A percentile compares a stretch with the other conserved stretches of the same genome.
Conservation (phyloP, 2,329 filamentous ascomycete genomes). For the Botrytis galanthina region DNA sequence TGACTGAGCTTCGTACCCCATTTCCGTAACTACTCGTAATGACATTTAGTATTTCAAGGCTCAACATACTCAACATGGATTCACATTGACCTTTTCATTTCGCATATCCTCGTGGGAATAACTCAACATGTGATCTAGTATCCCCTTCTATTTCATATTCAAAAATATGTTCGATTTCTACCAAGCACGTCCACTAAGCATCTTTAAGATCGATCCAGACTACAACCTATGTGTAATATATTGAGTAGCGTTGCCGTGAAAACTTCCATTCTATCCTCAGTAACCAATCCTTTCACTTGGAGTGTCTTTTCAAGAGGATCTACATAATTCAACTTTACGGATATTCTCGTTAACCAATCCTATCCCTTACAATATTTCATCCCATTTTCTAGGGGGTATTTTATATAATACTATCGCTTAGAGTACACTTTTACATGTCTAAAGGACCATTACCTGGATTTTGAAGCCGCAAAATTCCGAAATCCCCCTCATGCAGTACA, state of each 20-base stretch:
- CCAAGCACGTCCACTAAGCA: fast-evolving
- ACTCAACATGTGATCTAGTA: background rate
- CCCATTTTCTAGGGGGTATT: background rate
- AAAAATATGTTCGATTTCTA: background rate
- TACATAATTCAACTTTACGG: fast-evolving
- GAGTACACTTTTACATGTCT: background rate
- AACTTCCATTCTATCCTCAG: background rate
- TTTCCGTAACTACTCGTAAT: background rate
- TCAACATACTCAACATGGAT: too few species aligned
- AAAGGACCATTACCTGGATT: background rate
- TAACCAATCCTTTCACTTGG: background rate
- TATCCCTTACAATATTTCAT: background rate
- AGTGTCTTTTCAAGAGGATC: background rate
- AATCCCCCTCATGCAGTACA: background rate
- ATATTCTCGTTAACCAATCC: background rate
- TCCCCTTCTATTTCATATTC: background rate
- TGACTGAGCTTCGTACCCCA: background rate
- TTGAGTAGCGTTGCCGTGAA: background rate
- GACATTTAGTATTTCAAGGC: fast-evolving
- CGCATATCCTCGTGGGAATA: fast-evolving
- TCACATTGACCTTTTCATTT: background rate
- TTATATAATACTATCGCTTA: background rate
- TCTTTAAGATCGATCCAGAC: background rate
- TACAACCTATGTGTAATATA: background rate
- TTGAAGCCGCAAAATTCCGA: background rate